These are phyloP conservation scores for Podospora bellae-mahoneyi DNA, from an alignment of 495 filamentous ascomycete genomes.

Conservation along the genomic window DNA sequence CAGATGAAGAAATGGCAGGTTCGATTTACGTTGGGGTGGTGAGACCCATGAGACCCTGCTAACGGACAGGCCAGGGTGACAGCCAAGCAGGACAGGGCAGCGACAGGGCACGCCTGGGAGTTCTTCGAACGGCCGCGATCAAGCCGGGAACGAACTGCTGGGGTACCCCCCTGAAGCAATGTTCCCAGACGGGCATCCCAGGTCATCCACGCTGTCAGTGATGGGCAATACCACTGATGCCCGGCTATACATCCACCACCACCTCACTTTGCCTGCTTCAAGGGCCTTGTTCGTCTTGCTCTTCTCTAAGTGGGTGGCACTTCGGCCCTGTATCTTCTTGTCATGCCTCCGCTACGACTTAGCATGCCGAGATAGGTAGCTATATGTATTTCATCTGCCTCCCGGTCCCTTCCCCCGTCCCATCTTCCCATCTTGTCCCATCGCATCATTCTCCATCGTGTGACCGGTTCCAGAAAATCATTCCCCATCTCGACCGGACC, in stretches of 20 bases:
- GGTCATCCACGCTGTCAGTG: constrained; percentile 8
- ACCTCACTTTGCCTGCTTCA: constrained; percentile 10
- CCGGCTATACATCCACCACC: constrained; percentile 17
- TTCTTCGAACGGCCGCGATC: constrained; percentile 16
- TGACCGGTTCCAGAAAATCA: constrained; percentile 30
- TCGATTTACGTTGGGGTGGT: background rate
- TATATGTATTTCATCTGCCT: constrained; percentile 23
- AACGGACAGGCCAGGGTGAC: background rate
- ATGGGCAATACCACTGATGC: constrained; percentile 7
- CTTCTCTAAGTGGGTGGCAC: background rate
- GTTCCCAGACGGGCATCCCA: constrained; percentile 18
- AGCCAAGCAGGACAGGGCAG: background rate
- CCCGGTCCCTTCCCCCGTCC: constrained; percentile 11
- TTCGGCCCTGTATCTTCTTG: background rate
- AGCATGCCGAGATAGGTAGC: constrained; percentile 26
- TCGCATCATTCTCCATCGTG: constrained; percentile 26
- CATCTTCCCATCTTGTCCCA: constrained; percentile 22
- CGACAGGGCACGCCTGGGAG: background rate
- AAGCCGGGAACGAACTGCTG: constrained; percentile 6
- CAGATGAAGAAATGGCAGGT: background rate
- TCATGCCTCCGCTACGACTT: constrained; percentile 21
- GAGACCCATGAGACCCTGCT: background rate
- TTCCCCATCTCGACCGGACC: constrained; percentile 17
- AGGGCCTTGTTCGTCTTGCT: constrained; percentile 2
- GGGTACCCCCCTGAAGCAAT: constrained; percentile 3